phyloP scores from a whole-genome alignment of 1,139 yeast genomes.

The Yamadazyma jaroonii region DNA sequence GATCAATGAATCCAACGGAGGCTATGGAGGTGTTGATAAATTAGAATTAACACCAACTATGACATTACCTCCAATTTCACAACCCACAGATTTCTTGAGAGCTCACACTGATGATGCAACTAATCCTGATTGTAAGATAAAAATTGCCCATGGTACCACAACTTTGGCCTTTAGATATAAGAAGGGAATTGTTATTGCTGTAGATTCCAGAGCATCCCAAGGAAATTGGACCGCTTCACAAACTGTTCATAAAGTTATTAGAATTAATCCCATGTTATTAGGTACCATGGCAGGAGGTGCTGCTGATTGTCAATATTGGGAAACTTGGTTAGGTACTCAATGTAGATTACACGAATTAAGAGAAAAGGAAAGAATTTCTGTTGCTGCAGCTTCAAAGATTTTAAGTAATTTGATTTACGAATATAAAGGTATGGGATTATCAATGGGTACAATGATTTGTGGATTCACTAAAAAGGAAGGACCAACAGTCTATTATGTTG shows the following conservation, averaged over 20 bases:
- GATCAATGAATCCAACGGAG: slow-evolving; percentile 22
- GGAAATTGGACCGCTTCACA: slow-evolving; percentile 99
- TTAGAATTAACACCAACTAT: slow-evolving; percentile 60
- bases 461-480: slow-evolving; percentile 96
- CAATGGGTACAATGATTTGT: slow-evolving; percentile 99
- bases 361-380: slow-evolving; percentile 91
- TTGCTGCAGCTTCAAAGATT: slow-evolving; percentile 95
- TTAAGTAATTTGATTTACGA: slow-evolving; percentile 85
- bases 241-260: slow-evolving; percentile 95
- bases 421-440: slow-evolving; percentile 97
- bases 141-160: slow-evolving; percentile 98
- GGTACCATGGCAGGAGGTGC: slow-evolving; percentile 99
- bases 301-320: slow-evolving; percentile 99
- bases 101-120: slow-evolving; percentile 96
- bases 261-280: slow-evolving; percentile 88
- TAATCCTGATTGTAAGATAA: slow-evolving; percentile 92
- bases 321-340: slow-evolving; percentile 96
- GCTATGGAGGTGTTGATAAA: slow-evolving; percentile 21
- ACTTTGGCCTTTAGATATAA: slow-evolving; percentile 94
- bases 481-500: slow-evolving; percentile 93
- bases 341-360: slow-evolving; percentile 93
- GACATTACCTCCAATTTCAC: slow-evolving; percentile 78
- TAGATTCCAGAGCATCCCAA: slow-evolving; percentile 97
- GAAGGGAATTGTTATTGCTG: slow-evolving; percentile 95
- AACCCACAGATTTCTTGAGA: slow-evolving; percentile 90